Conservation (phyloP, 176 grass and related monocot genomes). For the Eleusine coracana region DNA sequence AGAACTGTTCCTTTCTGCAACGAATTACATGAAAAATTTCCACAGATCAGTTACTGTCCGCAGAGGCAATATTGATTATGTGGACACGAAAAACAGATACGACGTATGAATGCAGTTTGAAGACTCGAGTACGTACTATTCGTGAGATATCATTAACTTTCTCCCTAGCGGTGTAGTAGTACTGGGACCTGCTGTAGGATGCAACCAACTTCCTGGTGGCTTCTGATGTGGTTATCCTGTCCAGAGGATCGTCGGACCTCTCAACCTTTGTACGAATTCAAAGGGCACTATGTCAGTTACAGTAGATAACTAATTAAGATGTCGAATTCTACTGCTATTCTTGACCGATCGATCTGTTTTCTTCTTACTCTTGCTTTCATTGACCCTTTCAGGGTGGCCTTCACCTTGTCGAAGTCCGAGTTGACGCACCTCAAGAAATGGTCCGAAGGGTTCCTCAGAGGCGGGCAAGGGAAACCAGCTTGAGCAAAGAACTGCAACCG, state of each 20-base stretch:
- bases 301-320: slow-evolving; percentile 9
- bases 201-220: slow-evolving; percentile 76
- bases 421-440: slow-evolving; percentile 97
- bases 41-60: slow-evolving; percentile 8
- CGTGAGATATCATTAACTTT: slow-evolving; percentile 86
- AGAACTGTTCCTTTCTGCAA: slow-evolving; percentile 90
- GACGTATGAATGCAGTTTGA: slow-evolving; percentile 14
- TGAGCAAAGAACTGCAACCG: slow-evolving; percentile 81
- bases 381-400: slow-evolving; percentile 94
- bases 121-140: slow-evolving; percentile 60
- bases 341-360: slow-evolving; percentile 28
- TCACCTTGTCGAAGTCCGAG: slow-evolving; percentile 98
- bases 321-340: background rate
- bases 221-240: slow-evolving; percentile 82
- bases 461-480: slow-evolving; percentile 86
- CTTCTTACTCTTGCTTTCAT: slow-evolving; percentile 77
- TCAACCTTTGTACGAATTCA: slow-evolving; percentile 55
- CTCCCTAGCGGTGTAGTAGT: slow-evolving; percentile 68
- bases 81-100: background rate
- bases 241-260: slow-evolving; percentile 84
- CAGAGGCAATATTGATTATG: background rate
- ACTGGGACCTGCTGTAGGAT: slow-evolving; percentile 69
- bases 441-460: slow-evolving; percentile 89
- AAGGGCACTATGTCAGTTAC: slow-evolving; percentile 24
- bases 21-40: slow-evolving; percentile 5